These are phyloP conservation scores for Favolaschia claudopus DNA, from an alignment of 768 basidiomycete genomes.

Conservation along the genomic window DNA sequence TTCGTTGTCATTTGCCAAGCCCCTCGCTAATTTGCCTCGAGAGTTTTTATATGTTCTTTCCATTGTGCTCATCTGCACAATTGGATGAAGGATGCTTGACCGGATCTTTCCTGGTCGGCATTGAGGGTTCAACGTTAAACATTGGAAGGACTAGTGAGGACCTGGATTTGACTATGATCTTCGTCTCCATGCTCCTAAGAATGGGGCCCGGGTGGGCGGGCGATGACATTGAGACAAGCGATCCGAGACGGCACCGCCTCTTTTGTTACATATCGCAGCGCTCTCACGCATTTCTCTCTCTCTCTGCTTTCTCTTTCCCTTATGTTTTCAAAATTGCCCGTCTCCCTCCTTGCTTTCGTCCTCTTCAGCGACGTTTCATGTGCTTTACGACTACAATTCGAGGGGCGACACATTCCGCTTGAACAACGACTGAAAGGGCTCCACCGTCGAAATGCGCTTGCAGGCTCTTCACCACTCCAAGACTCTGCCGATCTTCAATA, in stretches of 20 bases:
- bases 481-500: constrained; percentile 81
- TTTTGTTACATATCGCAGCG: constrained; percentile 30
- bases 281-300: constrained; percentile 29
- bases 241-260: constrained; percentile 3
- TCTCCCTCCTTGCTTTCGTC: constrained; percentile 52
- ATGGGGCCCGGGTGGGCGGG: no score
- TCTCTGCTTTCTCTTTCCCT: constrained; percentile 28
- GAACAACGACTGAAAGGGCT: constrained; percentile 43
- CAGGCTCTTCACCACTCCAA: constrained; percentile 51
- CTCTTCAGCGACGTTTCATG: constrained; percentile 49
- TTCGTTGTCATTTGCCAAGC: no score
- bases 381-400: constrained; percentile 34
- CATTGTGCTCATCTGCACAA: no score
- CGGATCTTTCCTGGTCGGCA: no score
- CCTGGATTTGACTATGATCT: no score
- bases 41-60: no score
- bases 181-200: no score
- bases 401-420: constrained; percentile 49
- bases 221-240: no score
- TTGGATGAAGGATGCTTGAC: no score
- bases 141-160: no score
- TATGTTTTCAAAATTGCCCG: constrained; percentile 36
- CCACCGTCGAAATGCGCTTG: constrained; percentile 24
- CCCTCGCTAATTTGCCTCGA: no score
- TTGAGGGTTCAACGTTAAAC: no score